Percentiles rank a stretch among this genome's conserved stretches.
Conservation (phyloP, 768 basidiomycete genomes). For the Tubosaeta brunneosetosa region DNA sequence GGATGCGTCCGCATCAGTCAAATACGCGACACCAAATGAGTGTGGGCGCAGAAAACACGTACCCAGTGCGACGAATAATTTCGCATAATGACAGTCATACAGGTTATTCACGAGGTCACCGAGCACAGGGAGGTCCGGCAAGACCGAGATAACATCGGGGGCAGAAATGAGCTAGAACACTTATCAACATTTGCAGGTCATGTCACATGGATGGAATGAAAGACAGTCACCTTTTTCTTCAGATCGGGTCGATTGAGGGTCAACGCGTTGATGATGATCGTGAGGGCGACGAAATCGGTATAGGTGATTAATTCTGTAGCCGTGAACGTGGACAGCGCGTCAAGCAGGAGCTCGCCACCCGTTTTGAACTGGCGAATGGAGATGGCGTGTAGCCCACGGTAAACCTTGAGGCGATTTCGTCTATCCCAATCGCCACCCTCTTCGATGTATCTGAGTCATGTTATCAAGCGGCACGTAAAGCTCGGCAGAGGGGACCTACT, state of each 20-base stretch:
- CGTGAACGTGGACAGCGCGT: conserved; percentile 92
- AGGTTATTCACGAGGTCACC: conserved; percentile 81
- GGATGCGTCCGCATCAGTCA: conserved; percentile 6
- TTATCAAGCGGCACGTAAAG: background rate
- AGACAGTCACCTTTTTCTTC: conserved; percentile 72
- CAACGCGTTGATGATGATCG: conserved; percentile 75
- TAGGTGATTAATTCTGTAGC: conserved; percentile 86
- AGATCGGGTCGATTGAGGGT: conserved; percentile 77
- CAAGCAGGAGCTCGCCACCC: conserved; percentile 80
- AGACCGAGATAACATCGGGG: conserved; percentile 81
- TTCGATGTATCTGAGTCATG: conserved; percentile 66
- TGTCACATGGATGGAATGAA: background rate
- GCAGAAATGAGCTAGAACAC: conserved; percentile 65
- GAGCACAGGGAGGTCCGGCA: conserved; percentile 79
- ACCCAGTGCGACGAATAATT: conserved; percentile 91
- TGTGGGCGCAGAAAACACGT: conserved; percentile 15
- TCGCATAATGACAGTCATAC: conserved; percentile 91
- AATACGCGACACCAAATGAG: background rate
- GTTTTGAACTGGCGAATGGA: conserved; percentile 89
- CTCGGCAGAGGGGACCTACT: conserved; percentile 44
- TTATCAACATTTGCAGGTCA: conserved; percentile 2
- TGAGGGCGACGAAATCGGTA: conserved; percentile 84
- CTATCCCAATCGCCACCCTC: conserved; percentile 98
- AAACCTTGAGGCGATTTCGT: conserved; percentile 94
- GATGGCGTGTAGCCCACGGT: conserved; percentile 78